phyloP scores from a whole-genome alignment of 768 basidiomycete genomes.

The Panellus pusillus region DNA sequence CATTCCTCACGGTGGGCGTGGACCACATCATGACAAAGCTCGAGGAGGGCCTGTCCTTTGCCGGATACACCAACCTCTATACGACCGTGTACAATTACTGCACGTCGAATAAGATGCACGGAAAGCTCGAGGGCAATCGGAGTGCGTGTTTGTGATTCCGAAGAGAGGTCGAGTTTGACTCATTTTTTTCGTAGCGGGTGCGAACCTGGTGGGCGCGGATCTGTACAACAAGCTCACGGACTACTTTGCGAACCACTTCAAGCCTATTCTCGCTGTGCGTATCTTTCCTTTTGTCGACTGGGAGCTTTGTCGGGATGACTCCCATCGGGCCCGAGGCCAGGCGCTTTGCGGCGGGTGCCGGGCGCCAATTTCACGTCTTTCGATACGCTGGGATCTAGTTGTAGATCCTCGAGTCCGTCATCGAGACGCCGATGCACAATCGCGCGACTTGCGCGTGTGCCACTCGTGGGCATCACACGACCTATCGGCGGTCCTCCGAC shows the following conservation, averaged over 20 bases:
- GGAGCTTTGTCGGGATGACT: not conserved
- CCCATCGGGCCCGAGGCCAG: not conserved
- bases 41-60: constrained; percentile 76
- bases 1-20: constrained; percentile 44
- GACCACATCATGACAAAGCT: constrained; percentile 93
- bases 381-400: no score
- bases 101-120: constrained; percentile 54
- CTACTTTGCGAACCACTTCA: constrained; percentile 86
- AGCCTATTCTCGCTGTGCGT: constrained; percentile 50
- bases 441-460: no score
- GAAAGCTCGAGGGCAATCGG: constrained; percentile 54
- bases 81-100: constrained; percentile 99
- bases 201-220: constrained; percentile 96
- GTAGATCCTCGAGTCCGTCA: no score
- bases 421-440: no score
- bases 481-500: no score
- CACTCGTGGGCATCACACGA: no score
- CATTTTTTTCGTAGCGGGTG: constrained; percentile 65
- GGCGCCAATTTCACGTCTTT: no score
- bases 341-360: no score
- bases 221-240: constrained; percentile 91
- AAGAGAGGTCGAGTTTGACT: constrained; percentile 21
- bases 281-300: not conserved
- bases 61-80: constrained; percentile 80
- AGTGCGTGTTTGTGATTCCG: constrained; percentile 46